Evolutionary conservation across 495 filamentous ascomycete genomes (phyloP).

Genomic region (Xylaria bambusicola): DNA sequence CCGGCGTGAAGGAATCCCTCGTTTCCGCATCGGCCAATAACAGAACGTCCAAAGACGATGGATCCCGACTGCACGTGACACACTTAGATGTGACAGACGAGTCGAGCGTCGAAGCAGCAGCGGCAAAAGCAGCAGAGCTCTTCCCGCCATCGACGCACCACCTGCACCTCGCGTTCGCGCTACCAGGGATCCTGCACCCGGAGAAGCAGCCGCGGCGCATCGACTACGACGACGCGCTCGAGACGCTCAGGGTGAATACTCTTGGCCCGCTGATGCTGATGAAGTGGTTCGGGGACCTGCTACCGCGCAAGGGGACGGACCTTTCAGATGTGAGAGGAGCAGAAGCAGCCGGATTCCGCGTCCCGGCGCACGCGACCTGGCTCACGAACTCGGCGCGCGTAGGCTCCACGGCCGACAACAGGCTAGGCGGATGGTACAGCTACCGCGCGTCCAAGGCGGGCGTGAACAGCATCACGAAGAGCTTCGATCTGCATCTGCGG

Average conservation of each 20-base stretch:
- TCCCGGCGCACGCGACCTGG: conserved; percentile 57
- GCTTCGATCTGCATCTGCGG: conserved; percentile 68
- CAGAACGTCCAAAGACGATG: conserved; percentile 1
- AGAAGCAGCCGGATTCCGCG: not conserved
- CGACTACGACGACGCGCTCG: conserved; percentile 53
- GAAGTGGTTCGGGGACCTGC: conserved; percentile 69
- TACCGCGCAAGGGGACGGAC: conserved; percentile 55
- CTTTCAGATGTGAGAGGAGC: conserved; percentile 23
- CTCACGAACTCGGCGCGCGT: conserved; percentile 75
- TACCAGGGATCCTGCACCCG: conserved; percentile 73
- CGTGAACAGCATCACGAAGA: conserved; percentile 69
- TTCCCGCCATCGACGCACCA: conserved; percentile 54
- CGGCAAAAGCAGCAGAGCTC: conserved; percentile 36
- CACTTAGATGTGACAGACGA: conserved; percentile 49
- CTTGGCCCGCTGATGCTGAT: conserved; percentile 73
- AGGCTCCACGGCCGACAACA: conserved; percentile 71
- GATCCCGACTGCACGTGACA: conserved; percentile 32
- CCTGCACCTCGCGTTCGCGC: conserved; percentile 67
- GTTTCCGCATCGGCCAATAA: conserved; percentile 45
- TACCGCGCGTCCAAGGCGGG: conserved; percentile 76
- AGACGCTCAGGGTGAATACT: conserved; percentile 68
- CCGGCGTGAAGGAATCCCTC: conserved; percentile 53
- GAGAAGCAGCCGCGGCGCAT: conserved; percentile 72
- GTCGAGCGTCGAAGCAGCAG: conserved; percentile 45
- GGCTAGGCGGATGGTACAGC: conserved; percentile 70